phyloP scores from a whole-genome alignment of 1,139 yeast species.

The Ogataea hybrid region DNA sequence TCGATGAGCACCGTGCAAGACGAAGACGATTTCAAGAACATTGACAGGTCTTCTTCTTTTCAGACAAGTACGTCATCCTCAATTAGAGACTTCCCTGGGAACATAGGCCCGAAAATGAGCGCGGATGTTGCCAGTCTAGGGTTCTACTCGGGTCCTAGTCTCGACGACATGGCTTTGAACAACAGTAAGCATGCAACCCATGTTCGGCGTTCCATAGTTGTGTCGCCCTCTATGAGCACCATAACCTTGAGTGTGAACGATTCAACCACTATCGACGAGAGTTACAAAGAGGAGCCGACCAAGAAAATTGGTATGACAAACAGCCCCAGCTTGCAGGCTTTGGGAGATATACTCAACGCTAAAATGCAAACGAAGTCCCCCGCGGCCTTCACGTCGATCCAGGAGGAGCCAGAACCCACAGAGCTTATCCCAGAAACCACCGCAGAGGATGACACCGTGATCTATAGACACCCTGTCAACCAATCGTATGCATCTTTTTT shows the following conservation, averaged over 20 bases:
- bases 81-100: slow-evolving; percentile 8
- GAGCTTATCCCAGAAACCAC: neutral
- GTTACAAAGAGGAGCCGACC: slow-evolving; percentile 40
- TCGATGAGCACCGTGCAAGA: slow-evolving; percentile 30
- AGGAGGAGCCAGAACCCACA: slow-evolving; percentile 34
- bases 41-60: slow-evolving; percentile 34
- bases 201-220: slow-evolving; percentile 47
- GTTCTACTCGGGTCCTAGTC: slow-evolving; percentile 38
- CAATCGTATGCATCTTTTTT: slow-evolving; percentile 29
- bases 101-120: slow-evolving; percentile 9
- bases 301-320: slow-evolving; percentile 38
- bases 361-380: slow-evolving; percentile 20
- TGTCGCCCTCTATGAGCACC: slow-evolving; percentile 43
- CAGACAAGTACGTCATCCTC: slow-evolving; percentile 34
- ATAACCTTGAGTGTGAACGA: slow-evolving; percentile 9
- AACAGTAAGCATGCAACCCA: slow-evolving; percentile 44
- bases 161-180: slow-evolving; percentile 33
- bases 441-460: neutral
- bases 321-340: slow-evolving; percentile 55
- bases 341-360: slow-evolving; percentile 46
- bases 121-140: slow-evolving; percentile 21
- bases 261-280: slow-evolving; percentile 28
- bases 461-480: slow-evolving; percentile 11
- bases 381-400: slow-evolving; percentile 13
- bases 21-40: slow-evolving; percentile 31